These are phyloP conservation scores for Kwoniella sp. DNA, from an alignment of 768 basidiomycete species.

Conservation along the genomic window DNA sequence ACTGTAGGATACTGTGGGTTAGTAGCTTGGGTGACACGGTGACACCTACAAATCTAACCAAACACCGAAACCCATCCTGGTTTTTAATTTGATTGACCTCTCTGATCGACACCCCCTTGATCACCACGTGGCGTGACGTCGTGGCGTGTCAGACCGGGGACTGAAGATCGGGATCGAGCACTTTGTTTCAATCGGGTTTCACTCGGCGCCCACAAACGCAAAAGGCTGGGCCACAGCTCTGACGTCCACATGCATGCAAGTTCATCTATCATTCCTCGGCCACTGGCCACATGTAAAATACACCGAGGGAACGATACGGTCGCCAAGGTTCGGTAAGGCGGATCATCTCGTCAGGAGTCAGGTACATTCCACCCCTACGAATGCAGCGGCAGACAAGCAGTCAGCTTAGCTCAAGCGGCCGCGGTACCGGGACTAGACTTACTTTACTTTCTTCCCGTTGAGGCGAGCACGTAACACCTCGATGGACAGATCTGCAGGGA, in stretches of 20 bases:
- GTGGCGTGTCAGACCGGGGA: background rate
- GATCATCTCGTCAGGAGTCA: conserved; percentile 82
- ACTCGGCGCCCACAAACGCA: background rate
- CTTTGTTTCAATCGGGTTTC: background rate
- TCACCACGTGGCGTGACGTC: background rate
- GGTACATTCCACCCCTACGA: conserved; percentile 58
- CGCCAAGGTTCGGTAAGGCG: conserved; percentile 73
- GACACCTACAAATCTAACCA: too few species aligned
- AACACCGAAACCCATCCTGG: too few species aligned
- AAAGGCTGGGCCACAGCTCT: background rate
- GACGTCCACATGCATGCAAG: too few species aligned
- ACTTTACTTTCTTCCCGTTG: conserved; percentile 53
- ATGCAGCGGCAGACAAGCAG: background rate
- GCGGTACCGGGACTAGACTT: too few species aligned
- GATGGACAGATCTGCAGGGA: conserved; percentile 41
- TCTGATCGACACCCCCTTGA: too few species aligned
- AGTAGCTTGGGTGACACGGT: too few species aligned
- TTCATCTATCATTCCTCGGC: conserved; percentile 62
- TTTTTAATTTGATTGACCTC: too few species aligned
- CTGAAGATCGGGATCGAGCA: background rate
- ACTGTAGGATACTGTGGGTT: too few species aligned
- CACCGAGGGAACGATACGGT: conserved; percentile 80
- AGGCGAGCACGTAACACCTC: conserved; percentile 48
- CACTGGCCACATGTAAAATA: conserved; percentile 87
- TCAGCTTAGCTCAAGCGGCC: too few species aligned